Evolutionary conservation across 1,284 basidiomycete species (phyloP), one percentile per base, ranked within the genome.

Genomic region (Cystobasidium pallidum): DNA sequence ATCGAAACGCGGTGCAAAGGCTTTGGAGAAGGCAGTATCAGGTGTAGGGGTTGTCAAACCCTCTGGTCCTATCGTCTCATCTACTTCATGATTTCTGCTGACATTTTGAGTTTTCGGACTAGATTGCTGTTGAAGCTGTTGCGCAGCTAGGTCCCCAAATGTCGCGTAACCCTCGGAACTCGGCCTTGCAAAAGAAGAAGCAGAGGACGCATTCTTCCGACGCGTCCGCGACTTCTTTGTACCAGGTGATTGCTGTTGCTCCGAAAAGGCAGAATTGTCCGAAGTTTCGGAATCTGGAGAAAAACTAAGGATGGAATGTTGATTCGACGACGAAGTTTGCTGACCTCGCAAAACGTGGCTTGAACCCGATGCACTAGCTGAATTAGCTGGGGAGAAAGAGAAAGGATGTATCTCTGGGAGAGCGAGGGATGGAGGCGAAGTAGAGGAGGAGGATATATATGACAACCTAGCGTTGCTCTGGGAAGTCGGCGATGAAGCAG

Each of bases 291-390:
- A 64, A 28, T 64, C 62, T 7, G 62, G 62, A 19, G 62, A 64
- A 30, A 64, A 64, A 47, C 62, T 64, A 8, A 64, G 30, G 24
- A 64, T 34, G 26, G 62, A 64, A 30, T 64, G 43, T n/a, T 64
- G 58, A 26, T 3, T 3, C 4, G 58, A 34, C 17, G 58, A 15
- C 43, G 54, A 57, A 1, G 54, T 28, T 36, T 32, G 54, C 32
- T 36, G 13, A 6, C 1, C 10, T 26, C 45, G 58, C 13, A 7
- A 36, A 4, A 11, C 11, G 15, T 24, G 19, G n/a, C 30, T 34
- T n/a, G 32, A n/a, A 17, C 30, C 26, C 19, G 54, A 19, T 57
- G 28, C 52, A n/a, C 39, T 36, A 15, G 21, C 11, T 24, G 65
- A 58, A 52, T 43, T 39, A 10, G 65, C 55, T n/a, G 65, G 65